A percentile compares a stretch with the other conserved stretches of the same genome.
Conservation (phyloP, 2,329 filamentous ascomycete species). For the Tolypocladium sp. region DNA sequence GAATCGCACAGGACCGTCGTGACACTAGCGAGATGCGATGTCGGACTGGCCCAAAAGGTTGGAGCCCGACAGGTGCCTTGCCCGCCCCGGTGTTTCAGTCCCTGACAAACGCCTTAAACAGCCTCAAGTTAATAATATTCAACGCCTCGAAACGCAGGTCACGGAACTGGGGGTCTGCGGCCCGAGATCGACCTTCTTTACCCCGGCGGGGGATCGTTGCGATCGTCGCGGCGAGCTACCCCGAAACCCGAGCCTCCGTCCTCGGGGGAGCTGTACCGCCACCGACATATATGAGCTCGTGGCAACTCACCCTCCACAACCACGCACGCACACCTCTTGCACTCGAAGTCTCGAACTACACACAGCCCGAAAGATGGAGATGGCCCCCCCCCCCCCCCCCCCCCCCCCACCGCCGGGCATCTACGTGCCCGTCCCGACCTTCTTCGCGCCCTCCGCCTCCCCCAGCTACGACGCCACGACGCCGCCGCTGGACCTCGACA, state of each 20-base stretch:
- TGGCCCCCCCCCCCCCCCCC: slow-evolving; percentile 37
- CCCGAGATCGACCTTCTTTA: not conserved
- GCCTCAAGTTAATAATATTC: not conserved
- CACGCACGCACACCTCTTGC: not conserved
- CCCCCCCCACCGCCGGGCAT: slow-evolving; percentile 43
- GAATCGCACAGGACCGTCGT: not conserved
- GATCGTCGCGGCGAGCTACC: slow-evolving; percentile 1
- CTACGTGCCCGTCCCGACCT: slow-evolving; percentile 54
- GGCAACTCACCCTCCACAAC: not conserved
- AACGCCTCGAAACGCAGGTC: not conserved
- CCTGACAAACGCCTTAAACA: not conserved
- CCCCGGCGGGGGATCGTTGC: not conserved
- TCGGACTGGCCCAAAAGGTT: not conserved
- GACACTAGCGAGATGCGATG: not conserved
- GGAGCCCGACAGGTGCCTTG: not conserved
- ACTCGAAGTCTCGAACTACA: not conserved
- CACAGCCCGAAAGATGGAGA: not conserved
- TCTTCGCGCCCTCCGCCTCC: slow-evolving; percentile 40
- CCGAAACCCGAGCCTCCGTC: slow-evolving; percentile 5
- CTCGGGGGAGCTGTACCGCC: not conserved
- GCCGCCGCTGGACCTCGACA: slow-evolving; percentile 45
- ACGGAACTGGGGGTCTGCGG: not conserved
- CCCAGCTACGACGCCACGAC: slow-evolving; percentile 33
- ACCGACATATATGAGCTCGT: not conserved
- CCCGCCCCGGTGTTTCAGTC: not conserved